Conservation (phyloP, 257 asterid genomes). For the Solanum okadae region DNA sequence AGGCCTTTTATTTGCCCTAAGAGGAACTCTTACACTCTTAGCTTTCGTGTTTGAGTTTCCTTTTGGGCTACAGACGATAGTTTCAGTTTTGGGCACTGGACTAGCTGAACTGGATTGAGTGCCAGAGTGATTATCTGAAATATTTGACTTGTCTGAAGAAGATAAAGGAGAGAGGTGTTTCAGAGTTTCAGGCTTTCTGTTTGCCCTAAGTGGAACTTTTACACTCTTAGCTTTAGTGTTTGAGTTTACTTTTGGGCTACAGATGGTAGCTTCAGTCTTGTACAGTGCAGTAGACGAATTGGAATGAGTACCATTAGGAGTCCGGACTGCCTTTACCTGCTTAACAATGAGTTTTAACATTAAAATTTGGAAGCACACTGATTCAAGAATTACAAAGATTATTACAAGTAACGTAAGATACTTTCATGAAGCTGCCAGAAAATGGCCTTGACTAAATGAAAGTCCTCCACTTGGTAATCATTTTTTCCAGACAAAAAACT, state of each 20-base stretch:
- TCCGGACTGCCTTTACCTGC: slow-evolving; percentile 57
- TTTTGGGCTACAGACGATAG: slow-evolving; percentile 29
- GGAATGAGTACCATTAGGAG: slow-evolving; percentile 52
- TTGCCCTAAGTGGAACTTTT: slow-evolving; percentile 28
- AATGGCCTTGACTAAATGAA: not conserved
- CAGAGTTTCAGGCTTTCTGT: slow-evolving; percentile 16
- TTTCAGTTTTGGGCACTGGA: slow-evolving; percentile 27
- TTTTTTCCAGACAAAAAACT: not conserved
- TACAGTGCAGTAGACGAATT: slow-evolving; percentile 21
- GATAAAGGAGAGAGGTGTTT: slow-evolving; percentile 18
- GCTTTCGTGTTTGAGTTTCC: slow-evolving; percentile 42
- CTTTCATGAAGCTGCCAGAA: not conserved
- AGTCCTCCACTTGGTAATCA: not conserved
- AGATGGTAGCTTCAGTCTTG: slow-evolving; percentile 30
- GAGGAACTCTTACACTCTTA: slow-evolving; percentile 35
- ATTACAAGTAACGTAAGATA: not conserved
- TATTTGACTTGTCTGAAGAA: slow-evolving; percentile 13
- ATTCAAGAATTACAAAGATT: not conserved
- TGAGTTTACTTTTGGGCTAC: slow-evolving; percentile 39
- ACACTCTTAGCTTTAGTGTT: slow-evolving; percentile 43
- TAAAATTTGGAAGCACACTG: not conserved
- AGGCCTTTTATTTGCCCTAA: slow-evolving; percentile 17
- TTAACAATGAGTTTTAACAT: slow-evolving; percentile 2
- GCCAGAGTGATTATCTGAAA: slow-evolving; percentile 14
- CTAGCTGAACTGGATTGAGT: slow-evolving; percentile 22